phyloP scores from a whole-genome alignment of 805 yeast species.

The Geotrichum ghanense region DNA sequence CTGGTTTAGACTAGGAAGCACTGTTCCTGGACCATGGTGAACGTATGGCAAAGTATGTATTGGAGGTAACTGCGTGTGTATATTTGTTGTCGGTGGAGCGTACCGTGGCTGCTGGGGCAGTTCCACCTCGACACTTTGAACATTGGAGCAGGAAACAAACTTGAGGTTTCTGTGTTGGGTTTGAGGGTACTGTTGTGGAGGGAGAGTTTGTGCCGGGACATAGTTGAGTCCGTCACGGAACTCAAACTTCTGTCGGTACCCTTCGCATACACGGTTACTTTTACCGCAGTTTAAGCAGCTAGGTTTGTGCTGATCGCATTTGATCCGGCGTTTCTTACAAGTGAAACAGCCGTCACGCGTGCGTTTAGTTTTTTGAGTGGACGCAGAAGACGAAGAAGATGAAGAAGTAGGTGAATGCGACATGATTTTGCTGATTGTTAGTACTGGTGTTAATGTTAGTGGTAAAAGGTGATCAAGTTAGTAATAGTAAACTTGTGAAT shows the following conservation, averaged over 20 bases:
- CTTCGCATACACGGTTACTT: not conserved
- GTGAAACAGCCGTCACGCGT: constrained; percentile 1
- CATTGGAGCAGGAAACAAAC: not conserved
- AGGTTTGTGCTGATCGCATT: not conserved
- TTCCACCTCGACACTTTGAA: not conserved
- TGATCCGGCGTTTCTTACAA: not conserved
- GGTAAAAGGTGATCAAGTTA: no score
- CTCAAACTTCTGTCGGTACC: not conserved
- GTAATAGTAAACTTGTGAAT: no score
- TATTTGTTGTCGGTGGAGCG: not conserved
- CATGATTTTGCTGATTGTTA: no score
- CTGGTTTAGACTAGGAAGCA: not conserved
- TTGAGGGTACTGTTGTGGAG: not conserved
- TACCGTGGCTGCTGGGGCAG: not conserved
- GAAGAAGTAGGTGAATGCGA: not conserved
- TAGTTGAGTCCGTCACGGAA: not conserved
- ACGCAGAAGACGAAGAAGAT: not conserved
- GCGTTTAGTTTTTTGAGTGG: not conserved
- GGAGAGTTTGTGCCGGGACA: not conserved
- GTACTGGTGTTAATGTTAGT: no score
- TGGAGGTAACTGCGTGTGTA: not conserved
- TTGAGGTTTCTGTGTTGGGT: not conserved
- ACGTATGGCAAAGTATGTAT: not conserved
- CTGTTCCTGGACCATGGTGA: not conserved
- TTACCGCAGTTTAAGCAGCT: not conserved